A percentile compares a stretch with the other conserved stretches of the same genome.
phyloP scores from a whole-genome alignment of 305 asterid species.

The Fraxinus latifolia region DNA sequence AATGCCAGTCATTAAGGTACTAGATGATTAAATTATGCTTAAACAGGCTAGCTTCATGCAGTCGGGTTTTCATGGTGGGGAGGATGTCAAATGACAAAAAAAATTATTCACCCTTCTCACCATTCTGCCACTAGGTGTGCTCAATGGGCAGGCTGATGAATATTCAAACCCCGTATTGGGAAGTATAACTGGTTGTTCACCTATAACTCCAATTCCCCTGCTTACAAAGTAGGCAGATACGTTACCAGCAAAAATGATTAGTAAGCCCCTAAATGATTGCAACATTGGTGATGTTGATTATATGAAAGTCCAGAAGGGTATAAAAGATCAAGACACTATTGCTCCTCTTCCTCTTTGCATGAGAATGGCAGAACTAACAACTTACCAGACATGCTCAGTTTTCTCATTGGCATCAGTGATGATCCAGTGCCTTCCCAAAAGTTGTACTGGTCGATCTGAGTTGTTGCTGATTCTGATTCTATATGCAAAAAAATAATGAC shows the following conservation, averaged over 20 bases:
- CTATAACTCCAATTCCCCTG: constrained; percentile 83
- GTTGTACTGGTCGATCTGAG: constrained; percentile 82
- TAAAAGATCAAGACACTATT: background rate
- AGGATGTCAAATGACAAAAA: background rate
- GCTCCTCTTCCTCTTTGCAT: background rate
- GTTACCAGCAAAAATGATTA: background rate
- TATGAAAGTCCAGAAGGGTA: background rate
- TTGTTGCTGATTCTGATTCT: constrained; percentile 79
- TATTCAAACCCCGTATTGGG: constrained; percentile 81
- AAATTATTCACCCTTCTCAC: constrained; percentile 38
- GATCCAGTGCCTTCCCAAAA: constrained; percentile 88
- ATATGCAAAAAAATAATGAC: constrained; percentile 70
- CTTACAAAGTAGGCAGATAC: constrained; percentile 6
- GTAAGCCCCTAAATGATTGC: background rate
- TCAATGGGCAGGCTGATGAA: constrained; percentile 87
- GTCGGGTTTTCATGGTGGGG: background rate
- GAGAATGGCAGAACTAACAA: background rate
- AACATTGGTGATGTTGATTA: background rate
- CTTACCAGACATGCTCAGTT: constrained; percentile 75
- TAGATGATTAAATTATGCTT: background rate
- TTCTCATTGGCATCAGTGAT: constrained; percentile 72
- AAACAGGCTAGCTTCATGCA: background rate
- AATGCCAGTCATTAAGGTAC: background rate
- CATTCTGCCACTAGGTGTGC: constrained; percentile 81
- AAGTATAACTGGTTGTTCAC: constrained; percentile 91